Percentiles rank a stretch among this genome's conserved stretches.
phyloP scores from a whole-genome alignment of 257 asterid species.

The Phtheirospermum japonicum region DNA sequence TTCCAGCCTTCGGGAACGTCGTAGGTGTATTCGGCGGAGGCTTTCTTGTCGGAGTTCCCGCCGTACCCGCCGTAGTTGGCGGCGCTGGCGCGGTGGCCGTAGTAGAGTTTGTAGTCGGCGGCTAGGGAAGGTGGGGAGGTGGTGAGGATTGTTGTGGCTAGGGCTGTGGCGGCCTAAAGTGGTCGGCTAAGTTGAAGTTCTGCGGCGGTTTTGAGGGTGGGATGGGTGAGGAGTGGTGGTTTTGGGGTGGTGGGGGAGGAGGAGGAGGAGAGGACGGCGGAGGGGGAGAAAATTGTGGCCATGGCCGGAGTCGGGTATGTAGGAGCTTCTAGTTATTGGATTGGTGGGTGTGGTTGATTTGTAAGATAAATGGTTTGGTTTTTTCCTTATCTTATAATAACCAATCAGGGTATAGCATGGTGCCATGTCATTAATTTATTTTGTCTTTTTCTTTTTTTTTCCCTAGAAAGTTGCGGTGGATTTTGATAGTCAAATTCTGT shows the following conservation, averaged over 20 bases:
- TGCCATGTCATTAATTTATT: slow-evolving; percentile 28
- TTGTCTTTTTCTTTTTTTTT: too few relatives aligned
- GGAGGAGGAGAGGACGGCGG: slow-evolving; percentile 57
- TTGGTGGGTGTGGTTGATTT: slow-evolving; percentile 34
- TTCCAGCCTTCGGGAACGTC: slow-evolving; percentile 97
- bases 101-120: slow-evolving; percentile 57
- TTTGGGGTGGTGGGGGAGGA: slow-evolving; percentile 35
- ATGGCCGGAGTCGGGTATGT: slow-evolving; percentile 25
- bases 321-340: slow-evolving; percentile 7
- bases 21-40: slow-evolving; percentile 88
- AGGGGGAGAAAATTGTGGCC: slow-evolving; percentile 80
- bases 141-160: slow-evolving; percentile 65
- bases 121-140: slow-evolving; percentile 50
- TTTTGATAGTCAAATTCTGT: not conserved
- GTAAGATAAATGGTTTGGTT: not conserved
- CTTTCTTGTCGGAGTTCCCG: slow-evolving; percentile 81
- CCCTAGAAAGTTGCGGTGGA: not conserved
- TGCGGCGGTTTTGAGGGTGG: slow-evolving; percentile 42
- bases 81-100: slow-evolving; percentile 96
- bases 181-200: slow-evolving; percentile 40
- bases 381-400: slow-evolving; percentile 37
- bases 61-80: slow-evolving; percentile 94
- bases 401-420: slow-evolving; percentile 28
- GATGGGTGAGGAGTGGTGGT: slow-evolving; percentile 26
- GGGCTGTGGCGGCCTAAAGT: too few relatives aligned